Base-by-base conservation (phyloP, 805 yeast species). In the Ogataea thermomethanolica region DNA sequence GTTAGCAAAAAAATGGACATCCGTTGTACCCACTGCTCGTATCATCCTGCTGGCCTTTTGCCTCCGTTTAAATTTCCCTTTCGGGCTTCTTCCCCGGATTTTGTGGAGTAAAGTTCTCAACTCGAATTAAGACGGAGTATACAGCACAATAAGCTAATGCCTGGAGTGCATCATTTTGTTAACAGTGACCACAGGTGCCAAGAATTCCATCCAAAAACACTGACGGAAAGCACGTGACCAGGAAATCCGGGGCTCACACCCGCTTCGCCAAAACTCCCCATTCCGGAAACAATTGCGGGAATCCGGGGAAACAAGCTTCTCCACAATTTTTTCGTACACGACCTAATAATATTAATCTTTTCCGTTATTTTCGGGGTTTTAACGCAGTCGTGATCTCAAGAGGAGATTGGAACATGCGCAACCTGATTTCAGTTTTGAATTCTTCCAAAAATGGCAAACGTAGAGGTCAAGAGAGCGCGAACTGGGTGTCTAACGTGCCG, bases 401-500 rank as follows among this genome's bases (percentile, higher is more conserved):
- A 5, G 3, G 20, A 17, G 20, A 17, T 17, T 17, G 20, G 5
- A 17, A 17, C 20, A 17, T 17, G 20, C 20, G 20, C 20, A 17
- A 17, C 20, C 20, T 17, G 20, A 17, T 17, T 17, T 17, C 20
- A 17, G 20, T 17, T 17, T 5, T 17, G 5, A 4, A 17, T 4
- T 5, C 20, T 17, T 30, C 33, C n/a, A 30, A 30, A 30, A 20
- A n/a, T 17, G n/a, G 24, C 24, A 30, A 20, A 24, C 21, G 32
- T 7, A 24, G 33, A 15, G 5, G 40, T 28, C 5, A 39, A 30
- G 30, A 43, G 56, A 29, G 57, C 49, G 4, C 46, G 56, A 31
- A 57, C 60, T 2, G 79, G 78, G 8, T 73, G 78, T 53, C 58
- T 71, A 33, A 73, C 77, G 7, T 73, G 78, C 49, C 67, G 78